These are phyloP conservation scores for Strigomonas galati DNA, from an alignment of 208 protist species.

Conservation along the genomic window DNA sequence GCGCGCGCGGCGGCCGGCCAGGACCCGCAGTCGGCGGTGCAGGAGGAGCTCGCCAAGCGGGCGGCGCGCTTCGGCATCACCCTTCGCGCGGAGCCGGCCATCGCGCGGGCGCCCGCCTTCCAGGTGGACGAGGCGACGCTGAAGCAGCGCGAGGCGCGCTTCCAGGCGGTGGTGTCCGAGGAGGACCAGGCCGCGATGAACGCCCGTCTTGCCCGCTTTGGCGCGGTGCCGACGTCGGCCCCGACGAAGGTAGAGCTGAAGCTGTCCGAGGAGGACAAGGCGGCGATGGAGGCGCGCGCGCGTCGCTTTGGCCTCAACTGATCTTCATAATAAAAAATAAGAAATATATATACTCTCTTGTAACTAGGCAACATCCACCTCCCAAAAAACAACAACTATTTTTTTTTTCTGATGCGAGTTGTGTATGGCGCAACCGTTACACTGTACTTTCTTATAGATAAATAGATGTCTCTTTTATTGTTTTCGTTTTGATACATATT, in stretches of 20 bases:
- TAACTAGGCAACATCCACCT: slow-evolving; percentile 1
- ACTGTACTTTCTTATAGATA: too few relatives aligned
- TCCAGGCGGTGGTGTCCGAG: slow-evolving; percentile 27
- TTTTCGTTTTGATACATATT: neutral
- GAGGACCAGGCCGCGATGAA: neutral
- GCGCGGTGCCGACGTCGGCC: neutral
- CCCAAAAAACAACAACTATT: neutral
- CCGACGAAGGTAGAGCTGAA: slow-evolving; percentile 13
- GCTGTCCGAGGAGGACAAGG: slow-evolving; percentile 42
- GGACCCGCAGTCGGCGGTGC: slow-evolving; percentile 50
- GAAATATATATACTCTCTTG: too few relatives aligned
- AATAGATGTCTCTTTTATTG: too few relatives aligned
- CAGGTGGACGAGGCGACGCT: slow-evolving; percentile 64
- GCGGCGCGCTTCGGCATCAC: slow-evolving; percentile 73
- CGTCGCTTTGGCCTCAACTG: slow-evolving; percentile 38
- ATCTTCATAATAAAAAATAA: slow-evolving; percentile 1
- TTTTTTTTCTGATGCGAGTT: too few relatives aligned
- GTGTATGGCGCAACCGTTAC: too few relatives aligned
- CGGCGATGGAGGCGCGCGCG: slow-evolving; percentile 40
- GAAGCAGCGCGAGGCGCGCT: slow-evolving; percentile 54
- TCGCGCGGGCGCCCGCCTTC: slow-evolving; percentile 17
- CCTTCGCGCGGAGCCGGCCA: slow-evolving; percentile 13
- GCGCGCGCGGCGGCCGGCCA: slow-evolving; percentile 43
- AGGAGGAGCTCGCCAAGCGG: slow-evolving; percentile 62
- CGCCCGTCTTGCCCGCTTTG: neutral